These are phyloP conservation scores for Pseudopediastrum boryanum DNA, from an alignment of 139 green algal genomes.

Conservation along the genomic window DNA sequence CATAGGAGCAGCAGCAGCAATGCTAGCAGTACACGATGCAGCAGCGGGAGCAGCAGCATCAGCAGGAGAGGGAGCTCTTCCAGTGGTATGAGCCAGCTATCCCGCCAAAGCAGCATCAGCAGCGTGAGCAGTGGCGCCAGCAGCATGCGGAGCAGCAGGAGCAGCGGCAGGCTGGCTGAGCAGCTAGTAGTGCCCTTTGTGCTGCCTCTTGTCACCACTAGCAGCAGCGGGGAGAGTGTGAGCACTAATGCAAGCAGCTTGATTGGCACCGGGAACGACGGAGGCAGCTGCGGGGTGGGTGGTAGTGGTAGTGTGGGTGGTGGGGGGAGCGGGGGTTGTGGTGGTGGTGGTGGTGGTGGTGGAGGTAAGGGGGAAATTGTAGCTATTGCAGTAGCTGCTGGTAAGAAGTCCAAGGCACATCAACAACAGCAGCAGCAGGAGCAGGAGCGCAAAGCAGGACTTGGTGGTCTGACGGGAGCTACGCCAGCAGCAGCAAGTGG, in stretches of 20 bases:
- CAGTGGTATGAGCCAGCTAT: not conserved
- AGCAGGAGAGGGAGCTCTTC: not conserved
- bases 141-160: constrained; percentile 3
- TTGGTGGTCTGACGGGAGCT: not conserved
- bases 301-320: no score
- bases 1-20: not conserved
- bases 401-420: not conserved
- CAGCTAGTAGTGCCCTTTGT: not conserved
- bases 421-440: not conserved
- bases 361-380: not conserved
- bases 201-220: no score
- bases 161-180: not conserved
- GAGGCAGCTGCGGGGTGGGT: no score
- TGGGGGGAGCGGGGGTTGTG: not conserved
- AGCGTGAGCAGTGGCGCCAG: not conserved
- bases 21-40: not conserved
- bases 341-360: not conserved
- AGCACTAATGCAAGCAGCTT: no score
- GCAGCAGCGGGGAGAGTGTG: no score
- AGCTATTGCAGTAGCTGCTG: not conserved
- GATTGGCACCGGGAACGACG: no score
- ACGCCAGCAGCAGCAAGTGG: constrained; percentile 10
- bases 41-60: constrained; percentile 14
- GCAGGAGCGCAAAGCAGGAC: not conserved
- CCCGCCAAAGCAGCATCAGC: not conserved